Evolutionary conservation across 805 yeast species (phyloP).

Genomic region (Spathaspora sp.): DNA sequence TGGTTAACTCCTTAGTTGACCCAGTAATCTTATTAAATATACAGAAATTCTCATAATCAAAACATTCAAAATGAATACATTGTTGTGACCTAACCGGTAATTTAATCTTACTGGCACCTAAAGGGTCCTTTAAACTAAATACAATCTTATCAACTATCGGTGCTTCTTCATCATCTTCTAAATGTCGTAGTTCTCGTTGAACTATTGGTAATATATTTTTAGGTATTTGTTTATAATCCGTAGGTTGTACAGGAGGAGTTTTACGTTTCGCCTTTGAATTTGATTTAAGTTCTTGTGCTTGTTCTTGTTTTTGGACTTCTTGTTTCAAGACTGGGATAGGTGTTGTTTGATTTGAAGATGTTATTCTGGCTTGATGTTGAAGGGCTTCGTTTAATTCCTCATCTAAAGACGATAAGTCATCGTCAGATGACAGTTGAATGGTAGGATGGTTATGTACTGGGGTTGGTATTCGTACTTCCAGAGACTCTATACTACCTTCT

Average conservation of each 20-base stretch:
- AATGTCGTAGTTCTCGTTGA: conserved; percentile 21
- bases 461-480: background rate
- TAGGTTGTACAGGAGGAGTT: background rate
- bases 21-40: conserved; percentile 31
- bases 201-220: conserved; percentile 25
- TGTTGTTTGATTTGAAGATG: background rate
- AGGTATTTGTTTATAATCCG: conserved; percentile 23
- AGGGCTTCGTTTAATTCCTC: conserved; percentile 14
- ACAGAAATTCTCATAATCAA: conserved; percentile 41
- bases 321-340: background rate
- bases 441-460: background rate
- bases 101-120: conserved; percentile 33
- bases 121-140: conserved; percentile 38
- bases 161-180: conserved; percentile 23
- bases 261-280: background rate
- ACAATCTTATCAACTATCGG: conserved; percentile 30
- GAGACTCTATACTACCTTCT: background rate
- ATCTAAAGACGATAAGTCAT: conserved; percentile 16
- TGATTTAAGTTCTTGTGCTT: background rate
- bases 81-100: conserved; percentile 36
- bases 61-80: conserved; percentile 42
- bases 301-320: background rate
- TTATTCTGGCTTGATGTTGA: background rate
- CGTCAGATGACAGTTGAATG: conserved; percentile 4
- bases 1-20: conserved; percentile 23